These are phyloP conservation scores for Skeletonema grethae DNA, from an alignment of 108 stramenopile species.

Conservation along the genomic window DNA sequence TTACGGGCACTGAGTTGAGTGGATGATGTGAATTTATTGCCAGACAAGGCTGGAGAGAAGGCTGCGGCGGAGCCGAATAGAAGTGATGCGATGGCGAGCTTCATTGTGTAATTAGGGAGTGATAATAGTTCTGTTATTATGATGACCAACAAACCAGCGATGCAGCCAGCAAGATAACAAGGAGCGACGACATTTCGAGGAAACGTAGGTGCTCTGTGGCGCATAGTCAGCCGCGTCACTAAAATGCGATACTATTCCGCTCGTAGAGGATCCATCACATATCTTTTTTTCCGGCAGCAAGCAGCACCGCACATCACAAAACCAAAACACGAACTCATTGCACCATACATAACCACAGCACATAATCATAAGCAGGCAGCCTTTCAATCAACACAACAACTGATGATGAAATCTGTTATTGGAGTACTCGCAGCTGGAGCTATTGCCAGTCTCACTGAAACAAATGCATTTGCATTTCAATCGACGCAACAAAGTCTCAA, in stretches of 20 bases:
- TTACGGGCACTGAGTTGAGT: slow-evolving; percentile 48
- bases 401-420: slow-evolving; percentile 15
- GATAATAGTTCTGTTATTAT: too few species aligned
- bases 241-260: too few species aligned
- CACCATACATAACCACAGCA: neutral
- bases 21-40: slow-evolving; percentile 9
- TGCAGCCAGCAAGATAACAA: too few species aligned
- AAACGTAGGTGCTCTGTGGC: too few species aligned
- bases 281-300: too few species aligned
- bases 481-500: slow-evolving; percentile 1
- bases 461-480: slow-evolving; percentile 12
- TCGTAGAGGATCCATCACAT: too few species aligned
- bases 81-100: slow-evolving; percentile 45
- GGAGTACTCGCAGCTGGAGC: neutral
- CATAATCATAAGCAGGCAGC: neutral
- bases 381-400: neutral
- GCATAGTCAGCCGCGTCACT: too few species aligned
- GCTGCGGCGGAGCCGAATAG: slow-evolving; percentile 52
- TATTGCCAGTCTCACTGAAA: slow-evolving; percentile 1
- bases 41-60: slow-evolving; percentile 46
- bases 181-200: too few species aligned
- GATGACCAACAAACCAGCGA: too few species aligned
- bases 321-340: too few species aligned
- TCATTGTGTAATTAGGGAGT: slow-evolving; percentile 41
- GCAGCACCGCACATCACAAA: too few species aligned